A percentile compares a stretch with the other conserved stretches of the same genome.
Evolutionary conservation across 2,329 filamentous ascomycete genomes (phyloP).

Genomic region (Lachnellula subtilissima): DNA sequence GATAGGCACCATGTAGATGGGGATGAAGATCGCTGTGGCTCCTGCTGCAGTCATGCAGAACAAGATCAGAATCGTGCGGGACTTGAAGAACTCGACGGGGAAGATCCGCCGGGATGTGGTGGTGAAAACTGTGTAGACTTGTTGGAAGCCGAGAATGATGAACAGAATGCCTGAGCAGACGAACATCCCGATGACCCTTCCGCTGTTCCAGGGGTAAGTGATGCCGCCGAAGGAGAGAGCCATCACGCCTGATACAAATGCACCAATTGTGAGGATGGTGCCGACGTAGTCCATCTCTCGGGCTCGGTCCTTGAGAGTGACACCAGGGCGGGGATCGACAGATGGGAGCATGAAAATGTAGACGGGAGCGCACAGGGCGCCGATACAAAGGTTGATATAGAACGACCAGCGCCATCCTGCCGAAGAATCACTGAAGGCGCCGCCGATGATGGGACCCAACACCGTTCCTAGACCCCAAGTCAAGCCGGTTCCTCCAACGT

Average conservation of each 20-base stretch:
- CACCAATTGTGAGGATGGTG: conserved; percentile 29
- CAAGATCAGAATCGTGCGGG: conserved; percentile 33
- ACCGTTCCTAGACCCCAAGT: conserved; percentile 42
- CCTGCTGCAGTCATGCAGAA: conserved; percentile 33
- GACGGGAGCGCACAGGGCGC: conserved; percentile 35
- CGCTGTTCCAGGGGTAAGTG: conserved; percentile 28
- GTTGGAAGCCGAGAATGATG: conserved; percentile 17
- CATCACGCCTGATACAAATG: conserved; percentile 32
- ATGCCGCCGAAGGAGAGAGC: conserved; percentile 33
- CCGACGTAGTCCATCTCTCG: conserved; percentile 27
- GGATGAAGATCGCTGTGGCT: conserved; percentile 23
- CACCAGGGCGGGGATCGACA: conserved; percentile 27
- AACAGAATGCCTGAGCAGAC: conserved; percentile 41
- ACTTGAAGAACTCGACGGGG: conserved; percentile 33
- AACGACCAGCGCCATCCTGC: conserved; percentile 46
- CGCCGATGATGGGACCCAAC: conserved; percentile 44
- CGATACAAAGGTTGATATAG: conserved; percentile 54
- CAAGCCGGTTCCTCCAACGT: conserved; percentile 32
- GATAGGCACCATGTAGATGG: conserved; percentile 40
- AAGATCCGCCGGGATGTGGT: conserved; percentile 24
- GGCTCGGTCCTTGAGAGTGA: conserved; percentile 18
- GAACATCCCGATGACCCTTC: conserved; percentile 30
- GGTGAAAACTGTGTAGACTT: conserved; percentile 29
- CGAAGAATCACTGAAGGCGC: conserved; percentile 38
- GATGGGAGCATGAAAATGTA: conserved; percentile 36